Evolutionary conservation across 768 basidiomycete species (phyloP).

Genomic region (Dioszegia crocea): DNA sequence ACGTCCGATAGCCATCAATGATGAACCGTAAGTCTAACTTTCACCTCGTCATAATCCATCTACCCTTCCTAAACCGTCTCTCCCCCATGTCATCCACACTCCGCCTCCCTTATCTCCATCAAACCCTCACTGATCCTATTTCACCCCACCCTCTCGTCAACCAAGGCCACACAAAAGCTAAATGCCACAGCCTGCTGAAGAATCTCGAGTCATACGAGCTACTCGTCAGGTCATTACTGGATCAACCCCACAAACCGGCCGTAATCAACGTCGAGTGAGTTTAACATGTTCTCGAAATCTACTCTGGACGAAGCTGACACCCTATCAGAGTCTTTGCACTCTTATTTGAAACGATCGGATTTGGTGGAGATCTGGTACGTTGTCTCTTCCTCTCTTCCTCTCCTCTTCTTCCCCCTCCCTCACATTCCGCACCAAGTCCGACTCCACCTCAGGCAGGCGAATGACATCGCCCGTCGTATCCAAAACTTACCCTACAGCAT

Average conservation of each 20-base stretch:
- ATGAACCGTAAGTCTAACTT: constrained; percentile 24
- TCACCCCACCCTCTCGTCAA: too few species aligned
- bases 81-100: too few species aligned
- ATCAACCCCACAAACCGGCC: constrained; percentile 40
- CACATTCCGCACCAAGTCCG: not conserved
- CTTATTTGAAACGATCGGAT: constrained; percentile 10
- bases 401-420: too few species aligned
- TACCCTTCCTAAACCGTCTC: too few species aligned
- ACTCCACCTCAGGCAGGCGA: too few species aligned
- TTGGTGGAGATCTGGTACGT: constrained; percentile 18
- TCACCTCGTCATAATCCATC: too few species aligned
- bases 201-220: constrained; percentile 40
- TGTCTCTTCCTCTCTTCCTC: too few species aligned
- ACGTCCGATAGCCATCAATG: constrained; percentile 27
- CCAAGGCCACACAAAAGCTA: not conserved
- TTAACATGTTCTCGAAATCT: too few species aligned
- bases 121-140: too few species aligned
- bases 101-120: too few species aligned
- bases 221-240: constrained; percentile 32
- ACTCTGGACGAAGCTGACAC: not conserved
- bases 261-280: constrained; percentile 43
- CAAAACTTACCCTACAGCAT: constrained; percentile 23
- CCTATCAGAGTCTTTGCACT: constrained; percentile 18
- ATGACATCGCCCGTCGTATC: too few species aligned
- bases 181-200: constrained; percentile 12